phyloP scores from a whole-genome alignment of 169 alveolate genomes.

The Eimeria sp. region DNA sequence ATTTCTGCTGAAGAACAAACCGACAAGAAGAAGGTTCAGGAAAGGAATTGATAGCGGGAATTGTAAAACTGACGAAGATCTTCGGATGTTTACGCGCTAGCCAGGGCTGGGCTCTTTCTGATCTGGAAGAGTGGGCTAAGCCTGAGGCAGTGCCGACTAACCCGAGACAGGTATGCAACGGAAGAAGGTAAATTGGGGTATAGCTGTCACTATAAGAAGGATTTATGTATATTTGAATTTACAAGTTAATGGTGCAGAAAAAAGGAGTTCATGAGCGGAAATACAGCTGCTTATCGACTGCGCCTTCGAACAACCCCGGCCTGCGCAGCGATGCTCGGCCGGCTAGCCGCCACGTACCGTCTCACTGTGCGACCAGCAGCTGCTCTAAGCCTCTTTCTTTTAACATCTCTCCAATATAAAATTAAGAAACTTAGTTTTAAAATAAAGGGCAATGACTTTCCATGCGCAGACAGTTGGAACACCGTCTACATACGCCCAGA shows the following conservation, averaged over 20 bases:
- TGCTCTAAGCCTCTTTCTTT: neutral
- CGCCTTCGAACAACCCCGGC: conserved; percentile 33
- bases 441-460: neutral
- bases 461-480: conserved; percentile 11
- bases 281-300: conserved; percentile 45
- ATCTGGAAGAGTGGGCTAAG: neutral
- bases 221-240: neutral
- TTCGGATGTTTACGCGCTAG: conserved; percentile 11
- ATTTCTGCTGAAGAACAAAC: conserved; percentile 33
- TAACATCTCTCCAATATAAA: neutral
- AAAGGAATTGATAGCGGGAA: neutral
- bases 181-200: conserved; percentile 8
- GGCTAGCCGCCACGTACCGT: conserved; percentile 35
- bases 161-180: conserved; percentile 5
- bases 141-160: conserved; percentile 14
- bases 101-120: neutral
- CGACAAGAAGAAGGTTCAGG: neutral
- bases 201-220: neutral
- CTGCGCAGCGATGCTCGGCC: conserved; percentile 12
- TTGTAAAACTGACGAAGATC: neutral
- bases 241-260: conserved; percentile 8
- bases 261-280: conserved; percentile 15
- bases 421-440: neutral
- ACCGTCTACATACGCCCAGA: neutral
- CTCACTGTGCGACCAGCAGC: neutral